Evolutionary conservation across 495 filamentous ascomycete genomes (phyloP), one percentile per base, ranked within the genome.

Genomic region (Extremus antarcticus): DNA sequence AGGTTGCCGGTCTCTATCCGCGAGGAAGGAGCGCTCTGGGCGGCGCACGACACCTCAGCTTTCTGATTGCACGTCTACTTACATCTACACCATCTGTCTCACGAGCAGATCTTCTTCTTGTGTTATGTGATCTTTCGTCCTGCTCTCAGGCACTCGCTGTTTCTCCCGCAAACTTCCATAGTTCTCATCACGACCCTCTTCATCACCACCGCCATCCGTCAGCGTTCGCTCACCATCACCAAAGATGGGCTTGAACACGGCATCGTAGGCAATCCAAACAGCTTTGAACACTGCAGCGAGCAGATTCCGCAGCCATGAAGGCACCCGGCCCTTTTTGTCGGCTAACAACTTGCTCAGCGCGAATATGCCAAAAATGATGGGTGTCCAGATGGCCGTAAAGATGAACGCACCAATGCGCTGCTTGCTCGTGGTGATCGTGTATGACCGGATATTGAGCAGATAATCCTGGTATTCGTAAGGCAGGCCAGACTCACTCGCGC

Each of bases 141-240:
- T 35, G 29, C 29, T 35, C 29, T 35, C 29, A 35, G 29, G 13
- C 29, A 35, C 29, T 13, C 29, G 17, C 50, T 7, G 17, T 15
- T n/a, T 22, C 32, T 22, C n/a, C n/a, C 35, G 50, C 29, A 52
- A 16, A 1, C 50, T 41, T 24, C 22, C 54, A 32, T 60, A 43
- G 48, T 51, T 48, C 13, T 13, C 29, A 13, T 35, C 29, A 35
- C 29, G 7, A 40, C 13, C 29, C 7, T 13, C 29, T 35, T 35
- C 29, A 13, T 35, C 29, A 40, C 57, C 47, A 20, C 59, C 64
- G 39, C 52, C 60, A 47, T 62, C 60, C 11, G 59, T 46, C 60
- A 72, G 61, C 13, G 88, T 92, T 68, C 86, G 76, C 79, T 96
- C 92, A 16, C 92, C 92, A 65, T 96, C 86, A 25, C 91, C 90